phyloP scores from a whole-genome alignment of 164 flowering plant genomes.

The Amborella trichopoda region DNA sequence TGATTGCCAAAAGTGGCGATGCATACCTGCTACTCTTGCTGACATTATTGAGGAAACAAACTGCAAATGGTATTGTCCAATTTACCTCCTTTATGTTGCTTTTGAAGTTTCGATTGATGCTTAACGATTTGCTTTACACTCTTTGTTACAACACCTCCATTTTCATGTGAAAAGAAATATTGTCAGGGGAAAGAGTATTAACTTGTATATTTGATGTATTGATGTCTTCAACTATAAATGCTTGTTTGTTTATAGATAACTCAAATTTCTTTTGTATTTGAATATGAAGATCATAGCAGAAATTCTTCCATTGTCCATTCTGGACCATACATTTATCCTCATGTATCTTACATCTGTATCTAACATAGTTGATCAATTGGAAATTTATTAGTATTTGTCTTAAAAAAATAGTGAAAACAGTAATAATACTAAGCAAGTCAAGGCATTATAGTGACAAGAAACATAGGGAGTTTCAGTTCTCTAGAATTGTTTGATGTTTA shows the following conservation, averaged over 20 bases:
- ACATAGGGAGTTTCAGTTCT: too few relatives aligned
- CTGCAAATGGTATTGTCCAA: conserved; percentile 50
- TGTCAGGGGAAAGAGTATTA: not conserved
- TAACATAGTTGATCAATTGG: too few relatives aligned
- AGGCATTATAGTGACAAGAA: too few relatives aligned
- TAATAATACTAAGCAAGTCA: too few relatives aligned
- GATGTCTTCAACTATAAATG: not conserved
- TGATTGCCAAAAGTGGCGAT: conserved; percentile 87
- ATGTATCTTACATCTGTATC: too few relatives aligned
- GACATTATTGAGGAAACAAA: conserved; percentile 58
- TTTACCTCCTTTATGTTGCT: not conserved
- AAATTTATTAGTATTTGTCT: too few relatives aligned
- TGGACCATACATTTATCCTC: too few relatives aligned
- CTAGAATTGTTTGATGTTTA: too few relatives aligned
- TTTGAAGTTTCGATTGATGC: not conserved
- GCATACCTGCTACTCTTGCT: conserved; percentile 69
- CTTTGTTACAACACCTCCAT: not conserved
- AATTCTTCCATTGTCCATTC: too few relatives aligned
- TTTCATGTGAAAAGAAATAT: not conserved
- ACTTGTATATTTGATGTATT: not conserved
- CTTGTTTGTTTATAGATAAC: not conserved
- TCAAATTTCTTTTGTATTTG: not conserved
- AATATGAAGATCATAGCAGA: too few relatives aligned
- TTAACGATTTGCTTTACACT: not conserved
- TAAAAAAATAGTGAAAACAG: too few relatives aligned